phyloP scores from a whole-genome alignment of 2,329 filamentous ascomycete genomes.

The Cercospora sp. region DNA sequence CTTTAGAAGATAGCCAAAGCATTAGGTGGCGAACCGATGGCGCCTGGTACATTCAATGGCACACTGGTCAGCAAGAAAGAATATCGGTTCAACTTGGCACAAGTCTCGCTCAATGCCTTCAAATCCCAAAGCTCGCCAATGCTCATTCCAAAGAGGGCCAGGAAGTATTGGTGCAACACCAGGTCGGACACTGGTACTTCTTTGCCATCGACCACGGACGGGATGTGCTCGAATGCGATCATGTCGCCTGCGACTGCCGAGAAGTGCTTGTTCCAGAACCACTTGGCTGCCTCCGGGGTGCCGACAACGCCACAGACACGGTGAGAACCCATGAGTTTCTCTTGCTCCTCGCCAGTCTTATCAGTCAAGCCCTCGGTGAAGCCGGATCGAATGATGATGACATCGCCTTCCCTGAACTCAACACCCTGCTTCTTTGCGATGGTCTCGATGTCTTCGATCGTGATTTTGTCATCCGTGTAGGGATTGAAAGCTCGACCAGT shows the following conservation, averaged over 20 bases:
- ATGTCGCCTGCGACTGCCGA: constrained; percentile 59
- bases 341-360: constrained; percentile 43
- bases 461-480: constrained; percentile 51
- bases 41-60: constrained; percentile 48
- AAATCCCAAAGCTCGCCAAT: constrained; percentile 52
- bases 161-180: constrained; percentile 45
- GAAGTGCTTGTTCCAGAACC: constrained; percentile 61
- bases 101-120: constrained; percentile 44
- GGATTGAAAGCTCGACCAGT: constrained; percentile 60
- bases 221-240: constrained; percentile 53
- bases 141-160: constrained; percentile 46
- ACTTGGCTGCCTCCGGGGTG: constrained; percentile 52
- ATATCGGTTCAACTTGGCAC: constrained; percentile 43
- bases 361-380: constrained; percentile 50
- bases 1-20: constrained; percentile 38
- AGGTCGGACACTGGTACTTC: constrained; percentile 30
- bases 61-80: constrained; percentile 49
- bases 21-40: constrained; percentile 39
- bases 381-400: constrained; percentile 59
- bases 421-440: constrained; percentile 50
- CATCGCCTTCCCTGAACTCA: constrained; percentile 53
- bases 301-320: constrained; percentile 47
- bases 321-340: constrained; percentile 45
- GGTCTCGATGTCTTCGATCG: constrained; percentile 46
- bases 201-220: constrained; percentile 34